Base-by-base conservation (phyloP, 2,329 filamentous ascomycete genomes). In the Colletotrichum musicola region DNA sequence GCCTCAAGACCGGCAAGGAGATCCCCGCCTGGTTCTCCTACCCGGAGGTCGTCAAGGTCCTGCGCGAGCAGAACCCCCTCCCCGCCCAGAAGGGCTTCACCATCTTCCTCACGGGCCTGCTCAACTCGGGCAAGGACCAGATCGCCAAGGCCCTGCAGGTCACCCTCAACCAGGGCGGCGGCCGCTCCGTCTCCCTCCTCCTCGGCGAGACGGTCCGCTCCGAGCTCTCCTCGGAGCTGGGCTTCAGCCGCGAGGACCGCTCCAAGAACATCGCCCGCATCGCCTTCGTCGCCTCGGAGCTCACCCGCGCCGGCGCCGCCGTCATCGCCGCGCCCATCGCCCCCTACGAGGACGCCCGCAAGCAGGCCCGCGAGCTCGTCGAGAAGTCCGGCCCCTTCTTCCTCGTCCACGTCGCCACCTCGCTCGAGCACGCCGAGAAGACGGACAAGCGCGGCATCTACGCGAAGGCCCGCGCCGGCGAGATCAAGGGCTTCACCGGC, bases 11-110 rank as follows among this genome's bases (percentile, higher is more conserved):
- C 70, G 96, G 96, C 75, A 93, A 93, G 76, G 94, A 97, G 75
- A 99, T 99, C 75, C 96, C 96, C 74, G 94, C 97, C 83, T 99
- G 96, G 96, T 99, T 99, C 89, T 98, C 96, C 38, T 99, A 99
- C 87, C 95, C 96, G 71, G 96, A 99, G 85, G 96, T 99, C 75
- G 96, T 99, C 83, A 91, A 90, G 82, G 96, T 98, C 57, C 92
- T 99, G 71, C 92, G 96, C 77, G 95, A 99, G 85, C 97, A 95
- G 74, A 96, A 98, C 86, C 96, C 95, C 57, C 90, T 97, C 59
- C 93, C 96, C 74, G 91, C 89, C 75, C 89, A 92, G 78, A 97
- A 99, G 86, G 96, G 96, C 72, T 99, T 99, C 89, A 98, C 96
- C 72, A 89, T 99, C 82, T 98, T 99, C 90, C 88, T 99, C 73